Conservation (phyloP, 2,329 filamentous ascomycete genomes). For the Alternaria sp. region DNA sequence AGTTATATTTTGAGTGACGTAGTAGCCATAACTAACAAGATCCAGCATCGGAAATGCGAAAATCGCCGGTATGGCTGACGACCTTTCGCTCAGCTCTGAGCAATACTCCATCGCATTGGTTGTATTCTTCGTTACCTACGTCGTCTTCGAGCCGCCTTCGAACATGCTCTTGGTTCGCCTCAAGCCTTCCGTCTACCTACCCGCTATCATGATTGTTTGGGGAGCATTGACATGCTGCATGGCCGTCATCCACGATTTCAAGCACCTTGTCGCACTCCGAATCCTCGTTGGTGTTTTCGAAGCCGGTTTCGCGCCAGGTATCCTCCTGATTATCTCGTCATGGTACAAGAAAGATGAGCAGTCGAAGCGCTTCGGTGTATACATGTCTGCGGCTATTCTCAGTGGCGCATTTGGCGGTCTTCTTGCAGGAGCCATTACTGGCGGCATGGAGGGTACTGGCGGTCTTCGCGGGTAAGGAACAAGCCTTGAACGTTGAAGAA, state of each 20-base stretch:
- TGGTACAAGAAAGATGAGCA: slow-evolving; percentile 58
- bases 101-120: slow-evolving; percentile 60
- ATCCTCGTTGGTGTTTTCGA: slow-evolving; percentile 64
- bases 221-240: slow-evolving; percentile 59
- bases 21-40: background rate
- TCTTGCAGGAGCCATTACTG: slow-evolving; percentile 53
- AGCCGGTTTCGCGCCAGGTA: slow-evolving; percentile 62
- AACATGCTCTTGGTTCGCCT: slow-evolving; percentile 61
- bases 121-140: slow-evolving; percentile 62
- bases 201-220: slow-evolving; percentile 63
- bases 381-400: slow-evolving; percentile 64
- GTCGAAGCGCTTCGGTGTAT: slow-evolving; percentile 63
- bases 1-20: background rate
- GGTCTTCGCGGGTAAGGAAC: slow-evolving; percentile 48
- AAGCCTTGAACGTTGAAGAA: background rate
- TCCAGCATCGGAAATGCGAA: slow-evolving; percentile 57
- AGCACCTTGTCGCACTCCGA: slow-evolving; percentile 59
- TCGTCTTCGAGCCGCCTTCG: slow-evolving; percentile 61
- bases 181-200: slow-evolving; percentile 58
- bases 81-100: slow-evolving; percentile 55
- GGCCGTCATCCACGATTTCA: slow-evolving; percentile 56
- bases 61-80: slow-evolving; percentile 58
- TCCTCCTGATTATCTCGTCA: slow-evolving; percentile 61
- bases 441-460: slow-evolving; percentile 53
- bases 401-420: slow-evolving; percentile 59